Evolutionary conservation across 495 filamentous ascomycete genomes (phyloP), one percentile per base, ranked within the genome.

Genomic region (Letharia columbiana): DNA sequence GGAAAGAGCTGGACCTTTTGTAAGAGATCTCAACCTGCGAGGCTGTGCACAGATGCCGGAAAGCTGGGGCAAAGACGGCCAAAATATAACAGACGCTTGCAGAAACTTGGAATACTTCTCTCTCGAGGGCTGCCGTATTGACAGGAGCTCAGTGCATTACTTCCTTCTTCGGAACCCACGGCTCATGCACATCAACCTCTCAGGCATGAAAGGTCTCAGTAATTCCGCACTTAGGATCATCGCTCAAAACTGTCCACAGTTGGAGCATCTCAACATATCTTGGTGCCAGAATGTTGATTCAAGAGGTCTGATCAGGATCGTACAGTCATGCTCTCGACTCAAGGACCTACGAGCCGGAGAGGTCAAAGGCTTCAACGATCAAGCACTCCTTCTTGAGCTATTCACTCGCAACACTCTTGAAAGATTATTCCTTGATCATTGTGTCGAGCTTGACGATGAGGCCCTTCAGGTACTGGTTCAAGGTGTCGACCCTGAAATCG

Each of bases 151-250:
- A 0, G 82, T 98, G 18, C 91, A 97, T 73, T 86, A 77, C 71
- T 88, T 98, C 52, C 80, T 98, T 42, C 80, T 84, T 60, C 83
- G 86, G 44, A 98, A 98, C 73, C 82, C 83, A 47, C 82, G 85
- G 39, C 82, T 98, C 50, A 82, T 87, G 52, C 87, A 90, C 68
- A 80, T 98, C 69, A 97, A 98, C 72, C 76, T 98, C 20, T 88
- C 89, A 3, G 92, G 92, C 0, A 80, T 97, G 68, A 76, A 82
- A 3, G 86, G 86, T 2, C 89, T 96, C 37, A 92, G 84, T 23
- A 96, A 97, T 72, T 84, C 83, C 18, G 87, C 92, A 10, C 90
- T 92, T 83, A 91, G 88, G 69, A 91, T 96, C 66, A 89, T 98
- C 64, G 87, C 91, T 4, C 81, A 89, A 39, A 87, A 88, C 17